These are phyloP conservation scores for Chrysoporthe puriensis DNA, from an alignment of 2,329 filamentous ascomycete genomes.

Conservation along the genomic window DNA sequence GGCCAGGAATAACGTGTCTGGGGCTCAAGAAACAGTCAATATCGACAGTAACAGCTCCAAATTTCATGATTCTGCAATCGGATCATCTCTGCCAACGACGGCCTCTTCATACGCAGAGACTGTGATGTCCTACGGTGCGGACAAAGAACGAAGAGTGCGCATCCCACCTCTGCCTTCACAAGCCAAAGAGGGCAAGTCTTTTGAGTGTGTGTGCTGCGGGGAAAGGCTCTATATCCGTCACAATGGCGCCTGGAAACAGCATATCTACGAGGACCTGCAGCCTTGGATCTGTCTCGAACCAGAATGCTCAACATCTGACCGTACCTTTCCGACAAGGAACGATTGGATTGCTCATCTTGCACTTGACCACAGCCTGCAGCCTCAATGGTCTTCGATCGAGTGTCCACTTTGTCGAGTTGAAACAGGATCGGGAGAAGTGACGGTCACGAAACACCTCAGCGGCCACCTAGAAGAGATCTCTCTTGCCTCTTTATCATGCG, in stretches of 20 bases:
- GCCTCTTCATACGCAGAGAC: slow-evolving; percentile 18
- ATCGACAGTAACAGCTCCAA: slow-evolving; percentile 11
- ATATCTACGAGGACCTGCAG: slow-evolving; percentile 17
- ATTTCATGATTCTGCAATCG: slow-evolving; percentile 17
- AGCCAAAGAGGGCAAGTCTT: slow-evolving; percentile 6
- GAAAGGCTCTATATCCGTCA: neutral
- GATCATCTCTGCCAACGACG: slow-evolving; percentile 5
- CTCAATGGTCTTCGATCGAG: slow-evolving; percentile 5
- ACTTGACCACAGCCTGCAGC: slow-evolving; percentile 14
- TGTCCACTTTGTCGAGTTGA: slow-evolving; percentile 14
- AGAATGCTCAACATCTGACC: neutral
- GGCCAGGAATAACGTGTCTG: neutral
- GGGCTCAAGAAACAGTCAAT: neutral
- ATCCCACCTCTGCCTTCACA: slow-evolving; percentile 12
- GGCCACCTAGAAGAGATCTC: slow-evolving; percentile 19
- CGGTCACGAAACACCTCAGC: slow-evolving; percentile 5
- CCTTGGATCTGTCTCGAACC: slow-evolving; percentile 21
- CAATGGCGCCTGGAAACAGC: slow-evolving; percentile 18
- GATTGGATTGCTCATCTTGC: slow-evolving; percentile 19
- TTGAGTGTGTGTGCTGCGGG: slow-evolving; percentile 15
- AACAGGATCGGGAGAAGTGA: neutral
- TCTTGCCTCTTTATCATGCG: neutral
- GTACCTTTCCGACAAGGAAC: neutral
- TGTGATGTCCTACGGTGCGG: slow-evolving; percentile 20
- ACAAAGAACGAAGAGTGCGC: slow-evolving; percentile 5